Evolutionary conservation across 1,284 basidiomycete genomes (phyloP).

Genomic region (Quambalaria eucalypti): DNA sequence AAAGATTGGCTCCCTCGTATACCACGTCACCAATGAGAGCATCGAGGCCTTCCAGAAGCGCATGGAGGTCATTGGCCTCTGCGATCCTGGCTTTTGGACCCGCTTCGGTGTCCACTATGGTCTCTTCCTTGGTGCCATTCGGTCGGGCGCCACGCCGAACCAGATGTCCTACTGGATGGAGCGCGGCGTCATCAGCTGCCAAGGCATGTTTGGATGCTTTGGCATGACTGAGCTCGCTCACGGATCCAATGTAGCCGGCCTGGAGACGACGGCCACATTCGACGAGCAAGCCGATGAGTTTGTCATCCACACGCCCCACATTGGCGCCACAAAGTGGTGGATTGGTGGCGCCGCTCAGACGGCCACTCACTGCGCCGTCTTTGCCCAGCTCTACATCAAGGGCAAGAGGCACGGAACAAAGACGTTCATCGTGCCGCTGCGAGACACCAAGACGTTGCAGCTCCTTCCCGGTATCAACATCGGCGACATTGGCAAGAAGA

Average conservation of each 20-base stretch:
- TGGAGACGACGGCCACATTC: conserved; percentile 56
- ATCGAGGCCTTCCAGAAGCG: conserved; percentile 51
- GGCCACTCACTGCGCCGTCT: conserved; percentile 55
- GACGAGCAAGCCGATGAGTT: conserved; percentile 54
- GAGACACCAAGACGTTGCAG: conserved; percentile 51
- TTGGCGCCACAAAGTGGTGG: conserved; percentile 47
- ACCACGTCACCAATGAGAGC: conserved; percentile 39
- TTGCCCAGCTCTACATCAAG: conserved; percentile 54
- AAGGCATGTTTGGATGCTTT: conserved; percentile 56
- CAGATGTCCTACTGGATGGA: conserved; percentile 54
- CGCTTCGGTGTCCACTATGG: conserved; percentile 55
- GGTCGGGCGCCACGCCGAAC: conserved; percentile 39
- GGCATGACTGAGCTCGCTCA: conserved; percentile 54
- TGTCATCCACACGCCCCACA: conserved; percentile 53
- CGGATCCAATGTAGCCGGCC: conserved; percentile 55
- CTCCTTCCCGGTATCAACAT: conserved; percentile 53
- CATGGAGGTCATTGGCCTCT: conserved; percentile 51
- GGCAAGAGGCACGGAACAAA: conserved; percentile 55
- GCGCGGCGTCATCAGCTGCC: conserved; percentile 53
- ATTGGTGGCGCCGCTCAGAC: conserved; percentile 56
- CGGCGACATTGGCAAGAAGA: conserved; percentile 57
- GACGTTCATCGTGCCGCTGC: conserved; percentile 55
- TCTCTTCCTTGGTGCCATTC: conserved; percentile 50
- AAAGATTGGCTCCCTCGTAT: conserved; percentile 30
- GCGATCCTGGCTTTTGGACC: conserved; percentile 55